These are phyloP conservation scores for Carallia pectinifolia DNA, from an alignment of 345 rosid genomes.

Conservation along the genomic window DNA sequence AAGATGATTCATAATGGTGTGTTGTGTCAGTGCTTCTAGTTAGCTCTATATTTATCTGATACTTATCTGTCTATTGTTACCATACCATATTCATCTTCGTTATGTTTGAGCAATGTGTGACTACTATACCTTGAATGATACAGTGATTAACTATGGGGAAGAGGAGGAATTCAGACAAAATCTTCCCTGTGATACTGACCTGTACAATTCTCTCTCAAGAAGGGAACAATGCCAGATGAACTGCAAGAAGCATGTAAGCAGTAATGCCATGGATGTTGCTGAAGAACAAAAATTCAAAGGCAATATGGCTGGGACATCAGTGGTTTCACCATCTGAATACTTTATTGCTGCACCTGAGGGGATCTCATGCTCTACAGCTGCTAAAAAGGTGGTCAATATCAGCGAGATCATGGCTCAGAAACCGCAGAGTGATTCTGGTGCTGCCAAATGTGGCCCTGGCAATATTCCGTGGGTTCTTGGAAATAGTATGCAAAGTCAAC, in stretches of 20 bases:
- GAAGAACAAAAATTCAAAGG: constrained; percentile 19
- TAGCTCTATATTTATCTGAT: constrained; percentile 8
- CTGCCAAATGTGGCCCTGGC: constrained; percentile 17
- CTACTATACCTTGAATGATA: constrained; percentile 27
- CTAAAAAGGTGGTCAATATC: constrained; percentile 9
- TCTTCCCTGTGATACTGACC: constrained; percentile 21
- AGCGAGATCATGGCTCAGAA: constrained; percentile 19
- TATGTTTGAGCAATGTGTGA: constrained; percentile 14
- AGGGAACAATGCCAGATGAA: constrained; percentile 28
- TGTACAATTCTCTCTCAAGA: constrained; percentile 18
- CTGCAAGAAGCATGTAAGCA: constrained; percentile 14
- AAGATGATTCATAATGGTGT: constrained; percentile 37
- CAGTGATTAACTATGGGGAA: constrained; percentile 30
- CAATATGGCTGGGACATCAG: constrained; percentile 11
- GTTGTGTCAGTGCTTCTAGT: constrained; percentile 20
- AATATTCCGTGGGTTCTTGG: constrained; percentile 18
- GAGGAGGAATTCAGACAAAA: constrained; percentile 26
- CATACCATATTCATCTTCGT: constrained; percentile 1
- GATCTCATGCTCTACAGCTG: constrained; percentile 14
- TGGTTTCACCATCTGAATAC: constrained; percentile 14
- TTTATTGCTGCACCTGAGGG: constrained; percentile 18
- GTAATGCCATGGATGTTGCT: constrained; percentile 3
- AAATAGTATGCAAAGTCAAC: constrained; percentile 23
- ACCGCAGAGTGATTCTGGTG: constrained; percentile 23
- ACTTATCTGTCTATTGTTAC: constrained; percentile 6